Evolutionary conservation across 768 basidiomycete species (phyloP), one percentile per base, ranked within the genome.

Genomic region (Pluteus cervinus): DNA sequence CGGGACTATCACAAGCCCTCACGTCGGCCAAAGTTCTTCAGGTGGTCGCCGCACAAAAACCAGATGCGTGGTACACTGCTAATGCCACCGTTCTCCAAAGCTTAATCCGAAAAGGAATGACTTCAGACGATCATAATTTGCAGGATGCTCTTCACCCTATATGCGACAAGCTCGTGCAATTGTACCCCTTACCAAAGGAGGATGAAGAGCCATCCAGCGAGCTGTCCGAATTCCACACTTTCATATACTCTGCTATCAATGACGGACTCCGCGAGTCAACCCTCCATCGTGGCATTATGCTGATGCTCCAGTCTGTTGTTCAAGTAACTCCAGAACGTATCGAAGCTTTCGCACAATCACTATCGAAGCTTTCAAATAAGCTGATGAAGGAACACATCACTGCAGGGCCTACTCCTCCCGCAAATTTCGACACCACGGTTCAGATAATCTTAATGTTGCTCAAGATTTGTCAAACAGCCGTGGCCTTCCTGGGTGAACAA

Each of bases 11-110:
- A 2, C 73, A 79, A 49, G 85, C 91, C 2, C 68, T 86, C 33
- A 83, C 85, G 39, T 74, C 90, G 4, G 87, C 88, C 10, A 89
- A 88, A 54, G 89, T 96, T 17, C 71, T 99, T 17, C 85, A 90
- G 39, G 80, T 91, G 15, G 81, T 96, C 28, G 70, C 88, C 2
- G 69, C 80, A 0, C 86, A 87, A 51, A 88, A 94, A 52, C 73
- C 82, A 14, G 82, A 91, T 47, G 56, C 71, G 0, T 99, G 94
- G 94, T 87, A 83, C 54, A 62, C 54, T 4, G 50, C 67, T 15
- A 91, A 97, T 53, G 76, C 86, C 1, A 56, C 65, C 4, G 70
- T 81, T 10, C 68, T 98, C 5, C 82, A 85, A 48, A 83, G 83
- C 46, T 76, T 98, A 16, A 71, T 98, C 37, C 83, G 88, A 45